These are phyloP conservation scores for Acer negundo DNA, from an alignment of 345 rosid species.

Conservation along the genomic window DNA sequence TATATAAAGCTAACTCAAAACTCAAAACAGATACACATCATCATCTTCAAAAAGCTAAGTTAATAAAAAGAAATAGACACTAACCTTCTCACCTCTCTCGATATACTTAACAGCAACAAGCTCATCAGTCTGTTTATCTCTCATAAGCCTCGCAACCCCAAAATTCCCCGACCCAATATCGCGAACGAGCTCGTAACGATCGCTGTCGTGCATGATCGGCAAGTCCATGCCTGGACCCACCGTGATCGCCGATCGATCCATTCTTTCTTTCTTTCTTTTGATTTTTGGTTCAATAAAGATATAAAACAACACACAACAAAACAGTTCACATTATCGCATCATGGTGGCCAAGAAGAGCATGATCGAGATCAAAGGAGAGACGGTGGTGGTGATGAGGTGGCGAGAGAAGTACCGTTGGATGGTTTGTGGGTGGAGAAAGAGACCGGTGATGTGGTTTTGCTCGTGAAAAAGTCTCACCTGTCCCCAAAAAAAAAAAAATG, in stretches of 20 bases:
- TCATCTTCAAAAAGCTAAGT: too few relatives aligned
- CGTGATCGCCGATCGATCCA: conserved; percentile 76
- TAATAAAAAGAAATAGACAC: conserved; percentile 14
- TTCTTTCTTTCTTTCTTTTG: conserved; percentile 23
- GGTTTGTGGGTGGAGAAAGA: conserved; percentile 37
- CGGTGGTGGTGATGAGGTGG: too few relatives aligned
- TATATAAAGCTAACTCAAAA: background rate
- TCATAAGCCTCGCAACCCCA: conserved; percentile 79
- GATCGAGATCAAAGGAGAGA: too few relatives aligned
- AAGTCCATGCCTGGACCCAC: conserved; percentile 87
- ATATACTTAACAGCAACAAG: conserved; percentile 90
- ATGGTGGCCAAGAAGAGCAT: too few relatives aligned
- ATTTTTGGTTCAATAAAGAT: background rate
- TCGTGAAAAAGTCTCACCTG: conserved; percentile 52
- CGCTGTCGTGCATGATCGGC: conserved; percentile 85
- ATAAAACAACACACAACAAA: background rate
- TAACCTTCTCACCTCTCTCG: conserved; percentile 85
- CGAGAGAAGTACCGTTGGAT: conserved; percentile 11
- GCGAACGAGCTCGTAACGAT: conserved; percentile 70
- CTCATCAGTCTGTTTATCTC: conserved; percentile 64
- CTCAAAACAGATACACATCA: too few relatives aligned
- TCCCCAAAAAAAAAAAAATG: conserved; percentile 12
- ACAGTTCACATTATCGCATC: too few relatives aligned
- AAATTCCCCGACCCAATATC: conserved; percentile 86
- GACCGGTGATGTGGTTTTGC: conserved; percentile 31